Conservation (phyloP, 371 early-diverging fungal genomes). For the Actinomortierella wolfii region DNA sequence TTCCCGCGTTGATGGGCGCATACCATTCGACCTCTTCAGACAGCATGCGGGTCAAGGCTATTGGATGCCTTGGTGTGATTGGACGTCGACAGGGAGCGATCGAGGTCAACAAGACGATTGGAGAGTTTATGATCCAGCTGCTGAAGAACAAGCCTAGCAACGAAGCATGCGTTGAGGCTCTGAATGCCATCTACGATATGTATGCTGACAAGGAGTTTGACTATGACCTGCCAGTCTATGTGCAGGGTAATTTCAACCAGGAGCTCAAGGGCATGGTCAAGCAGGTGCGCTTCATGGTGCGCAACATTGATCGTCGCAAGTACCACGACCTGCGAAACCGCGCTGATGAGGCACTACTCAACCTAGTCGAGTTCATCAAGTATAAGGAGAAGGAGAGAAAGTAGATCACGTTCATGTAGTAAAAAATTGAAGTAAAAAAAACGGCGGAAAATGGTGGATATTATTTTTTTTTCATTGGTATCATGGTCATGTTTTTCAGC, state of each 20-base stretch:
- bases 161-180: constrained; percentile 70
- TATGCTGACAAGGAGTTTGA: constrained; percentile 85
- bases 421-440: background rate
- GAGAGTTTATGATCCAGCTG: constrained; percentile 60
- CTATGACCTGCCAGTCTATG: constrained; percentile 86
- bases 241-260: constrained; percentile 65
- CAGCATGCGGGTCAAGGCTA: constrained; percentile 69
- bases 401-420: background rate
- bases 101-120: constrained; percentile 74
- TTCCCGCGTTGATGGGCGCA: constrained; percentile 56
- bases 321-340: constrained; percentile 71
- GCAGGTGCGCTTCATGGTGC: constrained; percentile 54
- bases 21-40: constrained; percentile 51
- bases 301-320: constrained; percentile 74
- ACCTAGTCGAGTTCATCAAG: constrained; percentile 82
- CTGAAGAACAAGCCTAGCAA: constrained; percentile 50
- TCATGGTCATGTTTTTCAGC: no score
- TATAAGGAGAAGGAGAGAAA: constrained; percentile 77
- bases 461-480: no score
- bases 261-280: constrained; percentile 61
- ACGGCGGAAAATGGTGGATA: no score
- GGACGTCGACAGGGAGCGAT: constrained; percentile 75
- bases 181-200: constrained; percentile 87
- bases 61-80: constrained; percentile 77
- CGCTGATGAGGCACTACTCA: constrained; percentile 81